Percentiles rank a stretch among this genome's conserved stretches.
Conservation (phyloP, 805 yeast species). For the Saccharomycopsis sp. region DNA sequence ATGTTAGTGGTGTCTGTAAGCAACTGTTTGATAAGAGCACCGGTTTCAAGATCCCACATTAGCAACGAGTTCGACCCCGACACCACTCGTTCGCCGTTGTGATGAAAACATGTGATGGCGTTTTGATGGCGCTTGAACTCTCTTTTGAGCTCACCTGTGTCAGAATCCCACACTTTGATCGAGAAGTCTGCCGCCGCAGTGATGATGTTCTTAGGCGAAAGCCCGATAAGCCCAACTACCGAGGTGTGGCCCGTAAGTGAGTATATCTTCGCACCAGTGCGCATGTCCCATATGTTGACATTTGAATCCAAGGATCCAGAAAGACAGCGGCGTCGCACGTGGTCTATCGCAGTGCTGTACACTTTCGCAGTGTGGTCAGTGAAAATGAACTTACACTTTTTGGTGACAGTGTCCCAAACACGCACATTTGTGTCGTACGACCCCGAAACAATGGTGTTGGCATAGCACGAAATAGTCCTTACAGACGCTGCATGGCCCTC, state of each 20-base stretch:
- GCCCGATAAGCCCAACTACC: slow-evolving; percentile 78
- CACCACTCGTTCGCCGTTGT: slow-evolving; percentile 74
- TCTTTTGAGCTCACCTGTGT: slow-evolving; percentile 51
- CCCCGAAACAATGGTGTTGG: slow-evolving; percentile 78
- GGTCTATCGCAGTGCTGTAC: slow-evolving; percentile 81
- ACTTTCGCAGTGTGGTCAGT: slow-evolving; percentile 84
- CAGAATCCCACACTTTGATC: slow-evolving; percentile 88
- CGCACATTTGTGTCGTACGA: slow-evolving; percentile 86
- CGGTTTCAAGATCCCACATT: slow-evolving; percentile 78
- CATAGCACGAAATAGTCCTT: slow-evolving; percentile 81
- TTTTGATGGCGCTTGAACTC: slow-evolving; percentile 42
- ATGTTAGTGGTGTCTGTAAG: slow-evolving; percentile 75
- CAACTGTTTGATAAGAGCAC: slow-evolving; percentile 66
- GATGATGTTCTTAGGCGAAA: slow-evolving; percentile 69
- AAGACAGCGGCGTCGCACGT: slow-evolving; percentile 67
- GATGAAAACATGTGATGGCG: slow-evolving; percentile 91
- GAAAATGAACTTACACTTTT: slow-evolving; percentile 64
- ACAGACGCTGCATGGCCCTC: slow-evolving; percentile 77
- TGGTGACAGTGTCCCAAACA: slow-evolving; percentile 83
- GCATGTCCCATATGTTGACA: slow-evolving; percentile 84
- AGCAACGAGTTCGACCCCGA: slow-evolving; percentile 88
- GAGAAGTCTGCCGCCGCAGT: slow-evolving; percentile 97
- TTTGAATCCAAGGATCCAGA: slow-evolving; percentile 90
- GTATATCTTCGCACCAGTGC: slow-evolving; percentile 60
- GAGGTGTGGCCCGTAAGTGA: slow-evolving; percentile 84